Conservation (phyloP, 257 asterid genomes). For the Linderniella brevidens region DNA sequence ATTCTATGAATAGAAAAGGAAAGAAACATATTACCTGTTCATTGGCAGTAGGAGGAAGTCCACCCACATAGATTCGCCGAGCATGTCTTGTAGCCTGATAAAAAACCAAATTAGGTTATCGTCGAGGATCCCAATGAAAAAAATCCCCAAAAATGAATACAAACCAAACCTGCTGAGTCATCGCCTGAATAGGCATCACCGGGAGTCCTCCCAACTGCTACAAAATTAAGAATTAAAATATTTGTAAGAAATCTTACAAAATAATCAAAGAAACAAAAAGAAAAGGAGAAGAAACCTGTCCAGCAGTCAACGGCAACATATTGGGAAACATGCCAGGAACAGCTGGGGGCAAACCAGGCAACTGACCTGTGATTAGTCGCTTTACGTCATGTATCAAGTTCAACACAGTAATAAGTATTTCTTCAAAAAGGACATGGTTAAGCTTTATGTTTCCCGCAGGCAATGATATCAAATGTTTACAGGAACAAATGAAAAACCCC, state of each 20-base stretch:
- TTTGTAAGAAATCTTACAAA: conserved; percentile 7
- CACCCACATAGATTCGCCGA: conserved; percentile 96
- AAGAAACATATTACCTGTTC: conserved; percentile 48
- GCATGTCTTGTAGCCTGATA: conserved; percentile 94
- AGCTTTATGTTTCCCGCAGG: background rate
- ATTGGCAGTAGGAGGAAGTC: conserved; percentile 90
- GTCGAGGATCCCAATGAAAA: conserved; percentile 3
- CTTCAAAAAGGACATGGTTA: background rate
- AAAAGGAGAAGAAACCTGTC: conserved; percentile 37
- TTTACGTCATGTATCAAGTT: background rate
- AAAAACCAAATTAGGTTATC: conserved; percentile 11
- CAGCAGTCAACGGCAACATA: conserved; percentile 57
- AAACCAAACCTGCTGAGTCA: conserved; percentile 88
- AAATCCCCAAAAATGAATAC: conserved; percentile 4
- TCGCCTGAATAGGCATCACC: conserved; percentile 78
- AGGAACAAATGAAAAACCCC: background rate
- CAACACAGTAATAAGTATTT: background rate
- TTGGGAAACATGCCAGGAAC: conserved; percentile 77
- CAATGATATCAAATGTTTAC: background rate
- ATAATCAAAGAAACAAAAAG: conserved; percentile 1
- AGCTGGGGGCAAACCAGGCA: conserved; percentile 45
- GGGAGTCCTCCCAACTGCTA: conserved; percentile 67
- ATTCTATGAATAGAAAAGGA: background rate
- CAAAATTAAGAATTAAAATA: conserved; percentile 8
- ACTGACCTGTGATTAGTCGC: conserved; percentile 53